Base-by-base conservation (phyloP, 2,329 filamentous ascomycete species). In the Exophiala spinifera region DNA sequence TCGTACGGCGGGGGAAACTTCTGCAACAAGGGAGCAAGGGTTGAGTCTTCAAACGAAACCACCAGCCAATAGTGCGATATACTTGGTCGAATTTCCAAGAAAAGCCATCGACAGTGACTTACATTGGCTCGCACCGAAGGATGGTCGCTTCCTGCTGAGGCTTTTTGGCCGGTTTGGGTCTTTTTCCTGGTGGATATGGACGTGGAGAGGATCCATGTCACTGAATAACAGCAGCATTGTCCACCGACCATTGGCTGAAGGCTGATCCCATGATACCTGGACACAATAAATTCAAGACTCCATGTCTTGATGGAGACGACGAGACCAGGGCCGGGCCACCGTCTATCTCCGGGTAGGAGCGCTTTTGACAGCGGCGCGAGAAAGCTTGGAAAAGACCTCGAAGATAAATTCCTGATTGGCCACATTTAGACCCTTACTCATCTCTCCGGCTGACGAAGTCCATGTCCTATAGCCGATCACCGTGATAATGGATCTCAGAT, bases 291-390 rank as follows among this genome's bases (percentile, higher is more conserved):
- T 25, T 43, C 17, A 47, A 37, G 33, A 28, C 33, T 13, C 15
- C 47, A 25, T 45, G 48, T 17, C 14, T 34, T 33, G n/a, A 51
- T 36, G 50, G 48, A 50, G 49, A 46, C 42, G 40, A 55, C 49
- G 51, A 44, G 49, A 49, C 45, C 33, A 57, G 56, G 58, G 56
- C 56, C 56, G 61, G 61, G 54, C 59, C 55, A 56, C 61, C 61
- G 60, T 50, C 49, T 60, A 39, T 23, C 48, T 46, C 37, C 45
- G 28, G 46, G 53, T 54, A 31, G 21, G 37, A 47, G 37, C 31
- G 15, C 11, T 10, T 44, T 51, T 49, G 46, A 25, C 49, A 44
- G 17, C 23, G 47, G 43, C 47, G 42, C 33, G 15, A 31, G 20
- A 49, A 54, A 36, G 33, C 46, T 46, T 31, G 33, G 34, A 60